Conservation (phyloP, 148 eudicot genomes). For the Gaultheria prostrata region DNA sequence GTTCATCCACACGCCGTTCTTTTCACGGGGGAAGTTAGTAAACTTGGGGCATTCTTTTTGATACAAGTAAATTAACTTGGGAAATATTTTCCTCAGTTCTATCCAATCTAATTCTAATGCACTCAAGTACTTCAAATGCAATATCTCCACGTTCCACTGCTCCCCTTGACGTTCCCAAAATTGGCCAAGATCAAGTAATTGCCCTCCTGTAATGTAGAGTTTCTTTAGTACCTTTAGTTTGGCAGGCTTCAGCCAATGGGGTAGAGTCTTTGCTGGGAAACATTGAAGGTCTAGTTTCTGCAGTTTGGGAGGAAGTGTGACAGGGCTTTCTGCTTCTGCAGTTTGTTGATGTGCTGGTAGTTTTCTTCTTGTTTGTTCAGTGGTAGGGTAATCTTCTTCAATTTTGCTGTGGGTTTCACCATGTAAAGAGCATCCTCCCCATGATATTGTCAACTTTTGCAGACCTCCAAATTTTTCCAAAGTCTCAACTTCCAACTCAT, state of each 20-base stretch:
- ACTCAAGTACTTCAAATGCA: conserved; percentile 8
- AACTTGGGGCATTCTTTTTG: not conserved
- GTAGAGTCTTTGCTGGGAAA: conserved; percentile 20
- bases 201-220: not conserved
- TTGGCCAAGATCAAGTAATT: no score
- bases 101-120: not conserved
- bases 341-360: not conserved
- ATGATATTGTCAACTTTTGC: conserved; percentile 9
- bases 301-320: no score
- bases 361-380: no score
- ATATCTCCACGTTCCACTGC: no score
- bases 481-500: not conserved
- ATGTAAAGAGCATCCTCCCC: conserved; percentile 13
- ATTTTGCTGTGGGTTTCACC: no score
- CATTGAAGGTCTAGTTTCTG: no score
- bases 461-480: not conserved
- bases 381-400: no score
- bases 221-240: conserved; percentile 27
- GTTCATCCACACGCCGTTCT: no score
- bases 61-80: conserved; percentile 20
- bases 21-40: no score
- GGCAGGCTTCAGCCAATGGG: conserved; percentile 19
- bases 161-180: no score
- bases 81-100: not conserved
- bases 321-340: no score